phyloP scores from a whole-genome alignment of 208 protist genomes.

The Trypanosoma platydactyli region DNA sequence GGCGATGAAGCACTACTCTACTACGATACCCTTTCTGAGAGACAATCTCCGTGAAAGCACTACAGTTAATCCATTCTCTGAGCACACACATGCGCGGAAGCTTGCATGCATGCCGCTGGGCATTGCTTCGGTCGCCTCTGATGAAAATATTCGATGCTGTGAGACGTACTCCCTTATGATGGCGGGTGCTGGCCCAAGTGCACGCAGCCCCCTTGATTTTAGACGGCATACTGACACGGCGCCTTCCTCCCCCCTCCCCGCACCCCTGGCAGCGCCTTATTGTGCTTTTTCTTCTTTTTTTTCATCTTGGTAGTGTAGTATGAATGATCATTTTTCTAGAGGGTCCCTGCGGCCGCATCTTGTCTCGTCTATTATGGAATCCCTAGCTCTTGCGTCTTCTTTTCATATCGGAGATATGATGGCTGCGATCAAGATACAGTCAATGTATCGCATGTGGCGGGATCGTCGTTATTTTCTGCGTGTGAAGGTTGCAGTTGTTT shows the following conservation, averaged over 20 bases:
- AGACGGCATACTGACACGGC: conserved; percentile 32
- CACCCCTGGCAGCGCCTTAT: no score
- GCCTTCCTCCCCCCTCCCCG: background rate
- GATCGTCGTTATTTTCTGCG: conserved; percentile 28
- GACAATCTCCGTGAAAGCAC: conserved; percentile 4
- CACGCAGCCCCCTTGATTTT: conserved; percentile 22
- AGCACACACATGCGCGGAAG: background rate
- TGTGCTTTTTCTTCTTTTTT: conserved; percentile 11
- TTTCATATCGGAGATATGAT: conserved; percentile 11
- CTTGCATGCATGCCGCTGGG: background rate
- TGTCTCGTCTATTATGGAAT: conserved; percentile 21
- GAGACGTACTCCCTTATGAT: conserved; percentile 38
- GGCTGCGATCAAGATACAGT: conserved; percentile 51
- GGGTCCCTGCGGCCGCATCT: background rate
- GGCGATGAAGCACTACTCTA: conserved; percentile 10
- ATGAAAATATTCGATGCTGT: conserved; percentile 28
- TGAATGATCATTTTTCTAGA: conserved; percentile 8
- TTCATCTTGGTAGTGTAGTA: conserved; percentile 6
- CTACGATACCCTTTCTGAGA: conserved; percentile 6
- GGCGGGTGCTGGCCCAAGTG: background rate
- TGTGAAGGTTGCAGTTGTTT: conserved; percentile 23
- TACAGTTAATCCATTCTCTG: conserved; percentile 30
- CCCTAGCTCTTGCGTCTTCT: background rate
- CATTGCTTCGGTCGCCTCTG: background rate
- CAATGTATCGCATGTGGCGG: conserved; percentile 55